These are phyloP conservation scores for Saccharomyces kudriavzevii DNA, from an alignment of 805 yeast genomes.

Conservation along the genomic window DNA sequence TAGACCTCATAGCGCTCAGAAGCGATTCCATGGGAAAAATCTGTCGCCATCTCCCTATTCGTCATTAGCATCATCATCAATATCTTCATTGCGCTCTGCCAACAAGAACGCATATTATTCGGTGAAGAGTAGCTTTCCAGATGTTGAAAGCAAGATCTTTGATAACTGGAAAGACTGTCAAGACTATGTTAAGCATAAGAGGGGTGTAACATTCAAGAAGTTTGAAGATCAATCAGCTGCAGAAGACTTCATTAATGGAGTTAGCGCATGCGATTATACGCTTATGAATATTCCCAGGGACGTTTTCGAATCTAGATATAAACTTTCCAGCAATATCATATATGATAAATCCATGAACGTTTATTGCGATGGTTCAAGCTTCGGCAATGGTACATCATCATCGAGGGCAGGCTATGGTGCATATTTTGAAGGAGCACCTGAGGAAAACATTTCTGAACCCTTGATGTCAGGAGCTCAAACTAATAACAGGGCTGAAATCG, in stretches of 20 bases:
- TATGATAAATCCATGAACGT: slow-evolving; percentile 24
- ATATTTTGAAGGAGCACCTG: slow-evolving; percentile 50
- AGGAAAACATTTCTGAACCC: slow-evolving; percentile 43
- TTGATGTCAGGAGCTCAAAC: slow-evolving; percentile 48
- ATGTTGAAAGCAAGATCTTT: slow-evolving; percentile 23
- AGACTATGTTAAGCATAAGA: slow-evolving; percentile 22
- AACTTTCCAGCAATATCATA: background rate
- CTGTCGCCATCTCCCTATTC: background rate
- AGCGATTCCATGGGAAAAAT: background rate
- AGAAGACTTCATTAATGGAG: slow-evolving; percentile 21
- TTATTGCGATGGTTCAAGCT: slow-evolving; percentile 74
- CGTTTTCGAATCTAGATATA: slow-evolving; percentile 10
- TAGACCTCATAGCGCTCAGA: background rate
- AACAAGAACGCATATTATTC: slow-evolving; percentile 23
- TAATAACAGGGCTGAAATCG: slow-evolving; percentile 74
- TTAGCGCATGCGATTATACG: slow-evolving; percentile 13
- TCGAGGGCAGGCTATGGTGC: slow-evolving; percentile 62
- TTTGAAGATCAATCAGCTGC: slow-evolving; percentile 34
- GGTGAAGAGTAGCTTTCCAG: slow-evolving; percentile 26
- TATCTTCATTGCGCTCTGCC: background rate
- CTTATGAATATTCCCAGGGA: slow-evolving; percentile 12
- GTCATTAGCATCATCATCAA: background rate
- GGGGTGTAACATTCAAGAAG: slow-evolving; percentile 38
- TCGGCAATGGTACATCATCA: slow-evolving; percentile 43
- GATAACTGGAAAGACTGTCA: slow-evolving; percentile 30